Conservation (phyloP, 2,329 filamentous ascomycete genomes). For the Graphiopsis chlorocephala region DNA sequence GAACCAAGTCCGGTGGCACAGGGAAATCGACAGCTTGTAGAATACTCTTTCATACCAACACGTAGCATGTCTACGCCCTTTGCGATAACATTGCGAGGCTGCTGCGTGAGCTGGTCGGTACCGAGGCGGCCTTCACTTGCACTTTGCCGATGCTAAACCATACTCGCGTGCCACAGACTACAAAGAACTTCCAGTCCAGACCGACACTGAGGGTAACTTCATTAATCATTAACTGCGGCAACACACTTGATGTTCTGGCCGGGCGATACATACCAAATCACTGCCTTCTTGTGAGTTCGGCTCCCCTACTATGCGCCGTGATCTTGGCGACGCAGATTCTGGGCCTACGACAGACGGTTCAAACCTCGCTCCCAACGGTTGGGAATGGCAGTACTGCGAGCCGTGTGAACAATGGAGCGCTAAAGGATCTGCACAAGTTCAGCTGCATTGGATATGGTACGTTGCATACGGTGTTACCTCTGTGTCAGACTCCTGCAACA, state of each 20-base stretch:
- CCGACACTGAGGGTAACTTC: neutral
- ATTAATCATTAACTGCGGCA: neutral
- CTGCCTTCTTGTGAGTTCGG: neutral
- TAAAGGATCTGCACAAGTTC: neutral
- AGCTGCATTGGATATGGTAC: neutral
- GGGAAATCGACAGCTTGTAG: neutral
- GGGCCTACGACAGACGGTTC: neutral
- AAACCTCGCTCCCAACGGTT: neutral
- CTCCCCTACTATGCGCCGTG: neutral
- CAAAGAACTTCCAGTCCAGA: neutral
- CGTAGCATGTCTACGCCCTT: neutral
- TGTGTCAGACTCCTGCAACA: neutral
- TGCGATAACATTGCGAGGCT: neutral
- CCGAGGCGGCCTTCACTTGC: neutral
- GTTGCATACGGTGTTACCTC: neutral
- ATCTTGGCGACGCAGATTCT: neutral
- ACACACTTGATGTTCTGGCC: neutral
- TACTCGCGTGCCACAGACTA: neutral
- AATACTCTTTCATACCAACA: neutral
- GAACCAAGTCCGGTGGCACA: neutral
- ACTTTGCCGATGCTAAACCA: neutral
- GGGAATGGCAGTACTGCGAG: neutral
- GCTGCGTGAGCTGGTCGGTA: neutral
- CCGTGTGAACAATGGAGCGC: neutral
- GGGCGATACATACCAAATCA: neutral